phyloP scores from a whole-genome alignment of 805 yeast species.

The Nakazawaea populi region DNA sequence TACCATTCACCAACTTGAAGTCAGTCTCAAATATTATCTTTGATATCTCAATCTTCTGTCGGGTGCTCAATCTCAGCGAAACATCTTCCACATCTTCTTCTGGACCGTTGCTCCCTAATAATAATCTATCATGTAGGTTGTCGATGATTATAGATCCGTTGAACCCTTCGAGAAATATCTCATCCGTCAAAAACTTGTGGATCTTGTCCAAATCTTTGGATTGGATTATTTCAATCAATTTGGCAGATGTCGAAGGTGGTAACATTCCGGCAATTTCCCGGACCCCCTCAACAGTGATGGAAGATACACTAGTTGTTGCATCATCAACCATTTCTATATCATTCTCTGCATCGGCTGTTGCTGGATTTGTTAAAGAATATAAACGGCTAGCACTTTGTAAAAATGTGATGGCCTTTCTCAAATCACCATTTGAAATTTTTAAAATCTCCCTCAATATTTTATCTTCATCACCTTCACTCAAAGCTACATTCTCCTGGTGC shows the following conservation, averaged over 20 bases:
- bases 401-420: slow-evolving; percentile 87
- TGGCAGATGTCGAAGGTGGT: slow-evolving; percentile 16
- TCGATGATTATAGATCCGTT: slow-evolving; percentile 23
- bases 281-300: slow-evolving; percentile 10
- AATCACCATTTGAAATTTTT: slow-evolving; percentile 78
- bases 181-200: slow-evolving; percentile 18
- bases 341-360: slow-evolving; percentile 12
- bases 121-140: slow-evolving; percentile 25
- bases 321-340: slow-evolving; percentile 23
- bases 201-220: slow-evolving; percentile 19
- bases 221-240: slow-evolving; percentile 15
- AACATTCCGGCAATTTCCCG: slow-evolving; percentile 28
- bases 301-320: slow-evolving; percentile 13
- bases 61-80: slow-evolving; percentile 49
- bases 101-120: slow-evolving; percentile 17
- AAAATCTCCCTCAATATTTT: slow-evolving; percentile 60
- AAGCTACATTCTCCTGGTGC: slow-evolving; percentile 35
- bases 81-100: slow-evolving; percentile 26
- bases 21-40: slow-evolving; percentile 69
- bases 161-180: slow-evolving; percentile 26
- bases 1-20: slow-evolving; percentile 69
- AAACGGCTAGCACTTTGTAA: slow-evolving; percentile 78
- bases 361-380: slow-evolving; percentile 21
- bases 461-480: slow-evolving; percentile 29
- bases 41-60: slow-evolving; percentile 62